Evolutionary conservation across 164 flowering plant species (phyloP).

Genomic region (Platanus orientalis): DNA sequence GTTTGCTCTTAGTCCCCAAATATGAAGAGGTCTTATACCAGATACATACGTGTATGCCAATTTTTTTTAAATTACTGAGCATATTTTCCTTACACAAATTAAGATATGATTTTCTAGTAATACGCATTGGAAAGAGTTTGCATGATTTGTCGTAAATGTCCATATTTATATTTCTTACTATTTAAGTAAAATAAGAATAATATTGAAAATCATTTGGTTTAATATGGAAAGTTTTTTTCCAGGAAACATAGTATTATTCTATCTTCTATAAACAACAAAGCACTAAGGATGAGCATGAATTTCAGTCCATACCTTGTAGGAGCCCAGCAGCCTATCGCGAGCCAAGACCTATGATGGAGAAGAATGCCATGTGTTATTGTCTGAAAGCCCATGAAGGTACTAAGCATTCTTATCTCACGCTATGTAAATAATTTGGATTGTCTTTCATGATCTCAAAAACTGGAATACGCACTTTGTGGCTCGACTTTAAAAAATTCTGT

Average conservation of each 20-base stretch:
- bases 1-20: background rate
- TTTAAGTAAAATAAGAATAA: too few species aligned
- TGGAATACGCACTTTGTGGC: too few species aligned
- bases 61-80: background rate
- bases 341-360: constrained; percentile 58
- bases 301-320: constrained; percentile 66
- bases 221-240: background rate
- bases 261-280: background rate
- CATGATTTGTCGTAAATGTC: background rate
- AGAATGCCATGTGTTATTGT: constrained; percentile 7
- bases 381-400: constrained; percentile 6
- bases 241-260: background rate
- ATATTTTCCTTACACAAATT: background rate
- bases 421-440: too few species aligned
- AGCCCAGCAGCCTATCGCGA: constrained; percentile 90
- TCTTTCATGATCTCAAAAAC: too few species aligned
- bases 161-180: background rate
- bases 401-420: background rate
- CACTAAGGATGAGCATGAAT: too few species aligned
- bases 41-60: background rate
- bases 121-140: background rate
- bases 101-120: background rate
- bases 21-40: background rate
- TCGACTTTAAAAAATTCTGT: too few species aligned
- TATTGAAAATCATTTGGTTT: background rate